Conservation (phyloP, 2,329 filamentous ascomycete genomes). For the Pseudogymnoascus sp. region DNA sequence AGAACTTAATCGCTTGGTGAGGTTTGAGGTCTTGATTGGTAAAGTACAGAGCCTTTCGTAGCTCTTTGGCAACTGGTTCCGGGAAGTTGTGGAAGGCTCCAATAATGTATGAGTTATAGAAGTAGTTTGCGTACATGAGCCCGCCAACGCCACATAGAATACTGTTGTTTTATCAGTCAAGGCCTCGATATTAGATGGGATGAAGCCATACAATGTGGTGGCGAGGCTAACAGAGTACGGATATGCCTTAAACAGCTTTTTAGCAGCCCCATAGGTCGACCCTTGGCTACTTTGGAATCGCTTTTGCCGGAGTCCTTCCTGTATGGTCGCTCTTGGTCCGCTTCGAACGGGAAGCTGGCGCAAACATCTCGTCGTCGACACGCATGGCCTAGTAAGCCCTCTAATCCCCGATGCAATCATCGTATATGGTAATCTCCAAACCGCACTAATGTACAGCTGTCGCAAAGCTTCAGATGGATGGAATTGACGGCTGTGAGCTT, state of each 20-base stretch:
- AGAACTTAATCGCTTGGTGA: constrained; percentile 72
- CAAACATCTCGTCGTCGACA: not conserved
- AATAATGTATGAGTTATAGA: constrained; percentile 28
- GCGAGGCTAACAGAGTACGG: constrained; percentile 26
- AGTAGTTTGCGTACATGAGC: constrained; percentile 25
- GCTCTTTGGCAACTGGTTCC: constrained; percentile 63
- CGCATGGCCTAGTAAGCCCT: not conserved
- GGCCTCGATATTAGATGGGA: not conserved
- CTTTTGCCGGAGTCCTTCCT: not conserved
- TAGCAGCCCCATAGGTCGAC: constrained; percentile 14
- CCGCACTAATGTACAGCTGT: not conserved
- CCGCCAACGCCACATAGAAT: constrained; percentile 22
- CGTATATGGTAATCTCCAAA: not conserved
- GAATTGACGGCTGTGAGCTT: not conserved
- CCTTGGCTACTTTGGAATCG: not conserved
- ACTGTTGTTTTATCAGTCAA: constrained; percentile 15
- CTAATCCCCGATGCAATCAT: not conserved
- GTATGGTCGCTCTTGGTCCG: not conserved
- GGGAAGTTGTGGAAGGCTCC: constrained; percentile 51
- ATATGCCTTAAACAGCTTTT: constrained; percentile 22
- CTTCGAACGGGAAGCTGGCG: not conserved
- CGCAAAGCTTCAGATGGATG: constrained; percentile 1
- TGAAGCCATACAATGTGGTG: constrained; percentile 19
- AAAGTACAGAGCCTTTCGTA: constrained; percentile 82
- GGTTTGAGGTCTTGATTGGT: constrained; percentile 70